phyloP scores from a whole-genome alignment of 2,329 filamentous ascomycete species.

The Phialocephala sp. region DNA sequence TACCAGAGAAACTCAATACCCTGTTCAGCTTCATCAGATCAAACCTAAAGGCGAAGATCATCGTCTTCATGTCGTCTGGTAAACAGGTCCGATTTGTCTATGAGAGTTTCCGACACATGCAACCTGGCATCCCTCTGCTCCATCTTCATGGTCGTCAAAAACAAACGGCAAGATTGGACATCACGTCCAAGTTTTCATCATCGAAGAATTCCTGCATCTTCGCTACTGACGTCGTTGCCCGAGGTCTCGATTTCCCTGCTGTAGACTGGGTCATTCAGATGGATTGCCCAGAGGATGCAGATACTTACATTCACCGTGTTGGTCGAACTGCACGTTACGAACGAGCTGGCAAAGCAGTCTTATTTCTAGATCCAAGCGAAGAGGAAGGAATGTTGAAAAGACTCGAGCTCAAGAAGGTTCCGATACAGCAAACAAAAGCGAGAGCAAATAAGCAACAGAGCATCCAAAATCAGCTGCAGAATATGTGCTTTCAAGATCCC shows the following conservation, averaged over 20 bases:
- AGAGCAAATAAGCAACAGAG: constrained; percentile 87
- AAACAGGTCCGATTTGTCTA: constrained; percentile 98
- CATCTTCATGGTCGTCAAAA: constrained; percentile 96
- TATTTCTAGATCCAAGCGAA: constrained; percentile 92
- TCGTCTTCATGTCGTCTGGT: constrained; percentile 93
- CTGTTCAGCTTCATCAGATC: constrained; percentile 91
- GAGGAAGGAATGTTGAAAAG: constrained; percentile 88
- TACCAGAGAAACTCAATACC: constrained; percentile 89
- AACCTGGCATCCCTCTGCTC: constrained; percentile 90
- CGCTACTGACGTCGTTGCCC: constrained; percentile 91
- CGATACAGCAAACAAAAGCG: constrained; percentile 84
- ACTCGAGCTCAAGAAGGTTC: constrained; percentile 87
- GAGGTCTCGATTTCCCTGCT: constrained; percentile 93
- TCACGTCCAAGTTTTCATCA: constrained; percentile 80
- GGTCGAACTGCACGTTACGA: constrained; percentile 95
- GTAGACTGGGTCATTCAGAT: constrained; percentile 99
- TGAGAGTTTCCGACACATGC: constrained; percentile 89
- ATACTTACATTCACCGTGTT: constrained; percentile 97
- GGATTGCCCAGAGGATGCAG: constrained; percentile 95
- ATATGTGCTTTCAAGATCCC: constrained; percentile 94
- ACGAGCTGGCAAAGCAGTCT: constrained; percentile 81
- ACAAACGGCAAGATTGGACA: constrained; percentile 84
- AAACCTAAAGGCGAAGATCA: constrained; percentile 91
- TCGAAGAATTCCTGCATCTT: constrained; percentile 88
- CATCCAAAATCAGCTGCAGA: constrained; percentile 85